phyloP scores from a whole-genome alignment of 257 asterid genomes.

The Gentiana dahurica region DNA sequence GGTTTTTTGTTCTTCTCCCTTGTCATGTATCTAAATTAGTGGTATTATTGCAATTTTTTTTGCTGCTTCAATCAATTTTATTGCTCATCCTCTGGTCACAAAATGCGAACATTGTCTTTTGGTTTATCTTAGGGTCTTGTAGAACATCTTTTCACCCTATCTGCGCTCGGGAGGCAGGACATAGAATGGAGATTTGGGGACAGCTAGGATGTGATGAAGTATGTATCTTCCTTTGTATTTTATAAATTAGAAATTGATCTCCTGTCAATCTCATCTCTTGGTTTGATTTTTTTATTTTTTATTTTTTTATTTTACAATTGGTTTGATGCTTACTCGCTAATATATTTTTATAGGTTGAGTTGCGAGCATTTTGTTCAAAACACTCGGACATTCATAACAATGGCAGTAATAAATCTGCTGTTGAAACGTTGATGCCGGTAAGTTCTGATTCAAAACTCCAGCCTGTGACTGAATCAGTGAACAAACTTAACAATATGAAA shows the following conservation, averaged over 20 bases:
- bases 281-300: background rate
- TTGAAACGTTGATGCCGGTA: constrained; percentile 29
- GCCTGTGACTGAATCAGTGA: constrained; percentile 9
- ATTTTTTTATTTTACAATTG: constrained; percentile 3
- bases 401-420: constrained; percentile 31
- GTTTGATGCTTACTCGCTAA: constrained; percentile 9
- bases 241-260: background rate
- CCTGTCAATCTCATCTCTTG: background rate
- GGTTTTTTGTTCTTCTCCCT: too few species aligned
- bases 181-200: constrained; percentile 98
- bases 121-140: constrained; percentile 70
- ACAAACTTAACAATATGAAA: constrained; percentile 18
- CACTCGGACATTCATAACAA: constrained; percentile 64
- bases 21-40: background rate
- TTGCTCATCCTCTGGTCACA: constrained; percentile 5
- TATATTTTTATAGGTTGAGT: constrained; percentile 52
- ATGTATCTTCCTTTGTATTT: constrained; percentile 17
- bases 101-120: constrained; percentile 22
- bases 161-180: constrained; percentile 94
- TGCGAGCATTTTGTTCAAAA: constrained; percentile 91
- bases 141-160: constrained; percentile 96
- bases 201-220: constrained; percentile 93
- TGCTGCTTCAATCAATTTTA: background rate
- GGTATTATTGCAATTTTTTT: background rate
- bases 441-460: constrained; percentile 32